These are phyloP conservation scores for Larix kaempferi DNA, from an alignment of 75 land plant species.

Conservation along the genomic window DNA sequence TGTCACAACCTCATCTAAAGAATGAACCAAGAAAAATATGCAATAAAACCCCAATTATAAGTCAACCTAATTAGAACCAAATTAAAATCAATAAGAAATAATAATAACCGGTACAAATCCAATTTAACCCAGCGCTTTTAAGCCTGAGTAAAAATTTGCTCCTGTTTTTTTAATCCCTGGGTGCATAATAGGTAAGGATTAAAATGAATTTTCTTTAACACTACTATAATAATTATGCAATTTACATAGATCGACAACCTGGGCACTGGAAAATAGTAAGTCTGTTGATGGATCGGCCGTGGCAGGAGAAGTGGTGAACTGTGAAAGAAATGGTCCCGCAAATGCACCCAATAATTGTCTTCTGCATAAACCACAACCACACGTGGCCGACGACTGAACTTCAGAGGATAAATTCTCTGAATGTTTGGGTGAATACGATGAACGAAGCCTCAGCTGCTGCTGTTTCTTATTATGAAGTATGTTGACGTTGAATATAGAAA, in stretches of 20 bases:
- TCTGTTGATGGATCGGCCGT: conserved; percentile 1
- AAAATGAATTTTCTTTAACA: neutral
- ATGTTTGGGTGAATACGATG: neutral
- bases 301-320: neutral
- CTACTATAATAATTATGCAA: neutral
- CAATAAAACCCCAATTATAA: too few relatives aligned
- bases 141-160: neutral
- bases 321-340: neutral
- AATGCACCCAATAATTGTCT: neutral
- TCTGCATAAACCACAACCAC: conserved; percentile 7
- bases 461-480: neutral
- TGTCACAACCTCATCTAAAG: too few relatives aligned
- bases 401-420: neutral
- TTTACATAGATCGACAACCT: neutral
- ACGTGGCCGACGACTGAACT: neutral
- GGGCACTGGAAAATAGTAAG: neutral
- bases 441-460: neutral
- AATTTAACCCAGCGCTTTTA: neutral
- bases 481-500: neutral
- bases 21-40: too few relatives aligned
- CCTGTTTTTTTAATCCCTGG: too few relatives aligned
- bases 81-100: neutral
- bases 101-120: neutral
- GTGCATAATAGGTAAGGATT: too few relatives aligned
- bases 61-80: neutral